phyloP scores from a whole-genome alignment of 2,329 filamentous ascomycete species.

The Talaromyces sp. region DNA sequence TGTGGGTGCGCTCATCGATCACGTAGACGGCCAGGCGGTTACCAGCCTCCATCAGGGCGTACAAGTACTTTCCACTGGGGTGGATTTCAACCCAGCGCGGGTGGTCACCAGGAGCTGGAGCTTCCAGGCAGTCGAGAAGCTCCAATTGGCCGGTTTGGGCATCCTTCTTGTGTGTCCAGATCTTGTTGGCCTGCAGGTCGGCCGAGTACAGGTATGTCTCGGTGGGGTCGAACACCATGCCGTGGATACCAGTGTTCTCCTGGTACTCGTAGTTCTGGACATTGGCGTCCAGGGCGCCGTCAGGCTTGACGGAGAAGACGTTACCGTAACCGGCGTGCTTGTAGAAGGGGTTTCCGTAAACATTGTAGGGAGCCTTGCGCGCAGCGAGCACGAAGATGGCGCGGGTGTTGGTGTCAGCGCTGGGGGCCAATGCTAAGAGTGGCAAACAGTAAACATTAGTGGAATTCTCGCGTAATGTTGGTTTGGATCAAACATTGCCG shows the following conservation, averaged over 20 bases:
- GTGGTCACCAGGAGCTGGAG: conserved; percentile 72
- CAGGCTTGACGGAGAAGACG: conserved; percentile 55
- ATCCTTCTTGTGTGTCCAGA: conserved; percentile 82
- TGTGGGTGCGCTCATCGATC: conserved; percentile 71
- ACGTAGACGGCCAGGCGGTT: conserved; percentile 82
- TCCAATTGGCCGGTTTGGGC: conserved; percentile 62
- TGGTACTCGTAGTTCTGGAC: conserved; percentile 52
- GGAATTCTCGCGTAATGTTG: too few species aligned
- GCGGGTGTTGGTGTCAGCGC: conserved; percentile 74
- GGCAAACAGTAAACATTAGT: not conserved
- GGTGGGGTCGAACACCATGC: conserved; percentile 51
- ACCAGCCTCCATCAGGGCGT: conserved; percentile 86
- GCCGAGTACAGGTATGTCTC: conserved; percentile 53
- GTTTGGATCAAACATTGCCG: too few species aligned
- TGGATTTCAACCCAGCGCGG: conserved; percentile 88
- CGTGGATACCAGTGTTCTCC: conserved; percentile 51
- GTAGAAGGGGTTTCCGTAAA: conserved; percentile 92
- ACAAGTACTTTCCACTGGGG: conserved; percentile 75
- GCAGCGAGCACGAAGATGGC: conserved; percentile 88
- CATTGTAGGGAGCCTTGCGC: conserved; percentile 73
- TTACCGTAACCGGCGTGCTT: conserved; percentile 80
- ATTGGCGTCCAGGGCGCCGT: conserved; percentile 45
- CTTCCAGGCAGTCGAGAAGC: conserved; percentile 72
- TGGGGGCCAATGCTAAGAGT: conserved; percentile 65
- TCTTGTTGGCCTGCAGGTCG: conserved; percentile 51